Conservation (phyloP, 2,329 filamentous ascomycete species). For the Dothistroma septosporum region DNA sequence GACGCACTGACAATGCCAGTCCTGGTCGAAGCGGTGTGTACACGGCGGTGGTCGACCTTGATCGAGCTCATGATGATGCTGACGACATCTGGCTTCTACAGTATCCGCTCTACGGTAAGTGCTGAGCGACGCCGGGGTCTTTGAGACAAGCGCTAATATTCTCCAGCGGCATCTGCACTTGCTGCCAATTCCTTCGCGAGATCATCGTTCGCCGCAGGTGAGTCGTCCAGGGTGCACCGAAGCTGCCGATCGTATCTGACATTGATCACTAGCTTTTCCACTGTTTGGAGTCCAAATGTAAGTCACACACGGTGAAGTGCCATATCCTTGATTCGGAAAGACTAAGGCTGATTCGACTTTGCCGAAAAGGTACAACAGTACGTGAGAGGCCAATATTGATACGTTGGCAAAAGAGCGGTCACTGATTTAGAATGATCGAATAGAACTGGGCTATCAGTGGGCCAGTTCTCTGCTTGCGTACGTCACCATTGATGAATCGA, state of each 20-base stretch:
- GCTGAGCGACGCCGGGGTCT: neutral
- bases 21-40: constrained; percentile 19
- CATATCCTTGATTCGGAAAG: neutral
- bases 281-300: constrained; percentile 51
- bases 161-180: constrained; percentile 47
- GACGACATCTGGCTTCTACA: neutral
- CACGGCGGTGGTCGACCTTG: neutral
- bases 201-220: constrained; percentile 44
- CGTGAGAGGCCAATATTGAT: constrained; percentile 28
- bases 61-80: constrained; percentile 6
- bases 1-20: constrained; percentile 10
- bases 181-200: constrained; percentile 50
- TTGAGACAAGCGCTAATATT: constrained; percentile 34
- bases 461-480: constrained; percentile 42
- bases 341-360: constrained; percentile 1
- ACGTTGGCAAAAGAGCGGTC: constrained; percentile 40
- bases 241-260: constrained; percentile 13
- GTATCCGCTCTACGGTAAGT: constrained; percentile 8
- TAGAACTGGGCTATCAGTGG: constrained; percentile 49
- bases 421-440: constrained; percentile 31
- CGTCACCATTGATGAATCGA: neutral
- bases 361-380: constrained; percentile 37
- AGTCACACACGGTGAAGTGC: neutral
- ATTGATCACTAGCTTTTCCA: constrained; percentile 31
- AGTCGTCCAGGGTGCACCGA: constrained; percentile 36